Base-by-base conservation (phyloP, 75 land plant species). In the Picea glauca region DNA sequence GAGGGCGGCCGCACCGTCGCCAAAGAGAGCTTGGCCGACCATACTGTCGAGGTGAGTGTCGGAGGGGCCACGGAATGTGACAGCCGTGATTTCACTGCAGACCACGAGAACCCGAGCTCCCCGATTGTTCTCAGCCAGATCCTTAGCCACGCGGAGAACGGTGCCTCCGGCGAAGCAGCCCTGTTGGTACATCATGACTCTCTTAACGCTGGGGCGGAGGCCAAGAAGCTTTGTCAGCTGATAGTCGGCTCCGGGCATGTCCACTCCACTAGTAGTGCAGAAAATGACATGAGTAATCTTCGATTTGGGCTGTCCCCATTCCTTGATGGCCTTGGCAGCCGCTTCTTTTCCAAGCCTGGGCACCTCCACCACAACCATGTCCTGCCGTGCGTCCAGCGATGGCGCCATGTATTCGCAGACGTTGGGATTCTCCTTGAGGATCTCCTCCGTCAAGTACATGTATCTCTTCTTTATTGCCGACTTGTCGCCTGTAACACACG, bases 1-100 rank as follows among this genome's bases (percentile, higher is more conserved):
- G 26, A 85, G 35, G 9, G 87, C 91, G 1, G 85, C 79, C 1
- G 90, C 87, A 3, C 91, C 91, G 65, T 89, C 91, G 30, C 83
- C 91, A 31, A 87, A 87, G 50, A 87, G 46, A 17, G 85, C 91
- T 56, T 76, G 78, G 3, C 89, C 85, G 7, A 83, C 87, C 35
- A 89, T 78, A 63, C 80, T 78, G 83, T 89, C 91, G 5, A 87
- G 79, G 76, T 87, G 82, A 20, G 80, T 66, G 46, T 87, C 86
- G 65, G 43, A 60, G 1, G 86, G 89, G 2, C 82, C 86, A 12
- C 86, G 79, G 80, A 89, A 89, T 6, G 83, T 80, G 12, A 87
- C 82, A 0, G 84, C 82, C 14, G 77, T 81, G 57, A 84, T 77
- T 57, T 89, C 90, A 35, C 81, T 79, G 77, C 84, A 86, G 13